A percentile compares a stretch with the other conserved stretches of the same genome.
phyloP scores from a whole-genome alignment of 768 basidiomycete genomes.

The Peribolospora baueri region DNA sequence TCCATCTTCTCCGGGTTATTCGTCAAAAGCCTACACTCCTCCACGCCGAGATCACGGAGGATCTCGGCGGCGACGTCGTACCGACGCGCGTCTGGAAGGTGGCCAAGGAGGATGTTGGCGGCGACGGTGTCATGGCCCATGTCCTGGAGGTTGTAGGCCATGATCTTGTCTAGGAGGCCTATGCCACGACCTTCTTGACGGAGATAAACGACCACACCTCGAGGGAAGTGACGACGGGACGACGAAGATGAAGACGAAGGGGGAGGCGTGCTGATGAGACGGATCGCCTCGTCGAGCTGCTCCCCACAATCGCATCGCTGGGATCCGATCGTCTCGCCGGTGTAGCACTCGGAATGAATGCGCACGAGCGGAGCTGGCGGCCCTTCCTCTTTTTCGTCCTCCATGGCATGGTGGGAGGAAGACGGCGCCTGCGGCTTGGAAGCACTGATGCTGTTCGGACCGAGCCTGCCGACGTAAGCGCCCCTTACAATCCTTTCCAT shows the following conservation, averaged over 20 bases:
- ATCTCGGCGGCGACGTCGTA: slow-evolving; percentile 85
- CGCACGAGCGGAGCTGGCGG: slow-evolving; percentile 45
- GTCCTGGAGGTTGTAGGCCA: slow-evolving; percentile 94
- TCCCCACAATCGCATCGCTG: slow-evolving; percentile 99
- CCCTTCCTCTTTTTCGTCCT: slow-evolving; percentile 2
- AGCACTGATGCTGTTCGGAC: slow-evolving; percentile 26
- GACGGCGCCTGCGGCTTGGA: slow-evolving; percentile 15
- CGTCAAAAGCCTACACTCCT: slow-evolving; percentile 53
- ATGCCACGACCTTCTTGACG: slow-evolving; percentile 96
- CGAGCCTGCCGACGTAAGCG: slow-evolving; percentile 68
- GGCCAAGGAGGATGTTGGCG: slow-evolving; percentile 84
- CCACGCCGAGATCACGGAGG: slow-evolving; percentile 56
- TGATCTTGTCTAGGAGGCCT: slow-evolving; percentile 78
- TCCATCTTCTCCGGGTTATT: slow-evolving; percentile 96
- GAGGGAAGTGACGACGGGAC: slow-evolving; percentile 12
- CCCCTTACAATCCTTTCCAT: slow-evolving; percentile 83
- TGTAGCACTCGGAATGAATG: slow-evolving; percentile 96
- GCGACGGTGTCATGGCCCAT: slow-evolving; percentile 96
- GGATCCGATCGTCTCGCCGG: slow-evolving; percentile 84
- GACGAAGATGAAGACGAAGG: slow-evolving; percentile 22
- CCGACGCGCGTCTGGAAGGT: slow-evolving; percentile 74
- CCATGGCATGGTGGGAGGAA: not conserved
- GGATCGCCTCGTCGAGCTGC: slow-evolving; percentile 90
- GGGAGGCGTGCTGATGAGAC: slow-evolving; percentile 54
- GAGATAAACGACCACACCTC: slow-evolving; percentile 81